Evolutionary conservation across 805 yeast genomes (phyloP).

Genomic region (Nakazawaea pomicola): DNA sequence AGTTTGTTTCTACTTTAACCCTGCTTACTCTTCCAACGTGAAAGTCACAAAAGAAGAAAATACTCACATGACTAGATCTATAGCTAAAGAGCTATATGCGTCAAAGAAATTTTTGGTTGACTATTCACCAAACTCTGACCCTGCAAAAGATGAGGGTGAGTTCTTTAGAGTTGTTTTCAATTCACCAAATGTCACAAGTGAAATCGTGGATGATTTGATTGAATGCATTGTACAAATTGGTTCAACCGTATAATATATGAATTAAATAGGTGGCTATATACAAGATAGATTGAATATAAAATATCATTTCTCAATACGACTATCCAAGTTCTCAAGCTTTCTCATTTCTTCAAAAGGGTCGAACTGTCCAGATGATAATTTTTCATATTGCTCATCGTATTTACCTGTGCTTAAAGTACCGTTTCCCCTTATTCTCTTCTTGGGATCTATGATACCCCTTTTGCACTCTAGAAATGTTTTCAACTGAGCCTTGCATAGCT

Average conservation of each 20-base stretch:
- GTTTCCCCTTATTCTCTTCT: constrained; percentile 88
- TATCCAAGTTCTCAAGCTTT: constrained; percentile 60
- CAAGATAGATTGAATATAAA: neutral
- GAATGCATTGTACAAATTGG: constrained; percentile 34
- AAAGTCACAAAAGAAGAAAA: constrained; percentile 27
- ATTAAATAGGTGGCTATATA: neutral
- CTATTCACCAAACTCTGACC: constrained; percentile 64
- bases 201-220: constrained; percentile 40
- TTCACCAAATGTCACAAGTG: constrained; percentile 52
- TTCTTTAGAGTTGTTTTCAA: constrained; percentile 83
- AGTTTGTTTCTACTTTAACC: constrained; percentile 74
- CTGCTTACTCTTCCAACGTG: constrained; percentile 24
- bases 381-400: constrained; percentile 82
- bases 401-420: constrained; percentile 92
- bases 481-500: constrained; percentile 79
- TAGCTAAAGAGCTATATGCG: constrained; percentile 55
- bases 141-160: constrained; percentile 46
- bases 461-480: constrained; percentile 86
- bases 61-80: constrained; percentile 54
- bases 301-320: constrained; percentile 34
- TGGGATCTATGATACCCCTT: constrained; percentile 85
- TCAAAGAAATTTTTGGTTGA: constrained; percentile 70
- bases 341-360: constrained; percentile 77
- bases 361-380: constrained; percentile 74
- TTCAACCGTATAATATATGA: constrained; percentile 8